Conservation (phyloP, 306 rosid species). For the Begonia fuchsioides region DNA sequence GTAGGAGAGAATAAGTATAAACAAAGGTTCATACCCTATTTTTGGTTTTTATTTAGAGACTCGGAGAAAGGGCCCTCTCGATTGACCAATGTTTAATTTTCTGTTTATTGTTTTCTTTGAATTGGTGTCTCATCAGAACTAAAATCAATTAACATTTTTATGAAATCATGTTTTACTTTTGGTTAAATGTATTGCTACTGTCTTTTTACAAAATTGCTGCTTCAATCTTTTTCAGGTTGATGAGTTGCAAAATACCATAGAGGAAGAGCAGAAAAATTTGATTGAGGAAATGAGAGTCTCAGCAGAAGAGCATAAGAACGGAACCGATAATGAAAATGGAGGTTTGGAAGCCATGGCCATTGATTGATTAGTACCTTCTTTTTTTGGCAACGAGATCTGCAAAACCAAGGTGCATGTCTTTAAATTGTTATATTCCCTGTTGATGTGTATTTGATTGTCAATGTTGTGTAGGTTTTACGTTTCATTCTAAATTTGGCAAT, state of each 20-base stretch:
- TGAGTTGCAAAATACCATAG: conserved; percentile 81
- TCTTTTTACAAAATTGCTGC: background rate
- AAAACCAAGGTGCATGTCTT: background rate
- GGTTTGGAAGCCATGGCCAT: conserved; percentile 33
- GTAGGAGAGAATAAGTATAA: too few relatives aligned
- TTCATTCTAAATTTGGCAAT: too few relatives aligned
- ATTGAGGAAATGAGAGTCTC: conserved; percentile 35
- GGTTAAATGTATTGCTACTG: background rate
- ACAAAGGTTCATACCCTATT: too few relatives aligned
- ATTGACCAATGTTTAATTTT: too few relatives aligned
- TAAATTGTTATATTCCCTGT: too few relatives aligned
- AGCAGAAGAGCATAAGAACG: conserved; percentile 30
- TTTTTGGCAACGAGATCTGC: background rate
- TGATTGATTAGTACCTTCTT: conserved; percentile 18
- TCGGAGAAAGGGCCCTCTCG: too few relatives aligned
- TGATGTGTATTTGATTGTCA: too few relatives aligned
- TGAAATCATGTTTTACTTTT: background rate
- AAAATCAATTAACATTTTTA: too few relatives aligned
- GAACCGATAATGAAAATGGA: conserved; percentile 24
- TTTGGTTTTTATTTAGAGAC: too few relatives aligned
- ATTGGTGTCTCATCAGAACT: too few relatives aligned
- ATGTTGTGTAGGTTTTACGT: too few relatives aligned
- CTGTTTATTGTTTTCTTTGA: too few relatives aligned
- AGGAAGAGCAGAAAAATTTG: conserved; percentile 74
- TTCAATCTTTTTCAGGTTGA: conserved; percentile 45